Conservation (phyloP, 106 monocot species). For the Dendrobium officinale region DNA sequence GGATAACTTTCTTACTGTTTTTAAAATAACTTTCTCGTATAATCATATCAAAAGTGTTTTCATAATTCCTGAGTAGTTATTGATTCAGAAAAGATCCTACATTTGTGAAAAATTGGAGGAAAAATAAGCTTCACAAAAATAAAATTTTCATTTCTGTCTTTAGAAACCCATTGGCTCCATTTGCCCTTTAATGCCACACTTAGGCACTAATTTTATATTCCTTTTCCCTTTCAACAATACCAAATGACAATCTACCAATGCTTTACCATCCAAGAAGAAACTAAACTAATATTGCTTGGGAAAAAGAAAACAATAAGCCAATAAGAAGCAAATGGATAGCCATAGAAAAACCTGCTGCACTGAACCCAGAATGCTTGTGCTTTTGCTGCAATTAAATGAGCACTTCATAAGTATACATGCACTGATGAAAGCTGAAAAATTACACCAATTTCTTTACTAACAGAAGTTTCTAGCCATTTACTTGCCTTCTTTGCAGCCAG, state of each 20-base stretch:
- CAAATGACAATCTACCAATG: too few relatives aligned
- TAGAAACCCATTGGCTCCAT: too few relatives aligned
- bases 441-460: neutral
- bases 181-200: too few relatives aligned
- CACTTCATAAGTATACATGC: neutral
- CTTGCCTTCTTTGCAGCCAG: neutral
- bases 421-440: neutral
- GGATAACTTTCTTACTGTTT: too few relatives aligned
- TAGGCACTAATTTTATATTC: too few relatives aligned
- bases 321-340: neutral
- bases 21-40: too few relatives aligned
- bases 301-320: neutral
- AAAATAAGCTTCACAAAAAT: neutral
- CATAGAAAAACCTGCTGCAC: conserved; percentile 2
- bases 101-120: neutral
- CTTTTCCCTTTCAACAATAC: too few relatives aligned
- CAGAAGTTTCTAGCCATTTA: neutral
- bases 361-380: conserved; percentile 11
- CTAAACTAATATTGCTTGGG: neutral
- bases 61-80: too few relatives aligned
- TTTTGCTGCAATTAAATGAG: neutral
- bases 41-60: too few relatives aligned
- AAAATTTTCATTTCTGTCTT: neutral
- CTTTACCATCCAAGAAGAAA: neutral
- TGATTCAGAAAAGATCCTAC: too few relatives aligned